These are phyloP conservation scores for Pseudognaphalium luteoalbum DNA, from an alignment of 129 eudicot genomes.

Conservation along the genomic window DNA sequence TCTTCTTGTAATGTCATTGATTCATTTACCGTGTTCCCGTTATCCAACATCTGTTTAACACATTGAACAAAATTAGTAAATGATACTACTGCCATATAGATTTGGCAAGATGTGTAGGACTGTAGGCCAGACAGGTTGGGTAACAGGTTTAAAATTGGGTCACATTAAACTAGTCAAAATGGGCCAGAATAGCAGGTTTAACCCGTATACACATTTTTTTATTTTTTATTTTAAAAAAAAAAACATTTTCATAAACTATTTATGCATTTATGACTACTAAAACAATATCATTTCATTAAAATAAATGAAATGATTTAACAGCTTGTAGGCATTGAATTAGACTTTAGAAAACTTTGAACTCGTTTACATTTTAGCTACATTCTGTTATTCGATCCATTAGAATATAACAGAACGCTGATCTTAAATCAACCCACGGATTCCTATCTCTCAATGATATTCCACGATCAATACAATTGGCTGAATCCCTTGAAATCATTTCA, in stretches of 20 bases:
- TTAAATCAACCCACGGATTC: not conserved
- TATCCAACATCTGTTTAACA: conserved; percentile 54
- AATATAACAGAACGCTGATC: not conserved
- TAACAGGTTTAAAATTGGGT: not conserved
- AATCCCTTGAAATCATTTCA: too few relatives aligned
- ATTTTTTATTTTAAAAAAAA: too few relatives aligned
- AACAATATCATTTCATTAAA: too few relatives aligned
- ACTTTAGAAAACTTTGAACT: not conserved
- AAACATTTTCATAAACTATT: too few relatives aligned
- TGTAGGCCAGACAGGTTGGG: not conserved
- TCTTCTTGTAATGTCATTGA: conserved; percentile 45
- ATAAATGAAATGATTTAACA: too few relatives aligned
- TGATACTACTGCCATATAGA: not conserved
- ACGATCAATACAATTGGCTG: too few relatives aligned
- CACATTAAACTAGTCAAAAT: not conserved
- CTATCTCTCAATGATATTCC: too few relatives aligned
- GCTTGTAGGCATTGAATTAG: too few relatives aligned
- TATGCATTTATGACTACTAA: too few relatives aligned
- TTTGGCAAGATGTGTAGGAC: not conserved
- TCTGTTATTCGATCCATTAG: not conserved
- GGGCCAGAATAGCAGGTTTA: not conserved
- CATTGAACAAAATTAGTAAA: not conserved
- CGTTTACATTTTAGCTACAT: too few relatives aligned
- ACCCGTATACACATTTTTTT: not conserved
- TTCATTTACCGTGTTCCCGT: conserved; percentile 32